A percentile compares a stretch with the other conserved stretches of the same genome.
These are phyloP conservation scores for Lathyrus tuberosus DNA, from an alignment of 306 rosid species.

Conservation along the genomic window DNA sequence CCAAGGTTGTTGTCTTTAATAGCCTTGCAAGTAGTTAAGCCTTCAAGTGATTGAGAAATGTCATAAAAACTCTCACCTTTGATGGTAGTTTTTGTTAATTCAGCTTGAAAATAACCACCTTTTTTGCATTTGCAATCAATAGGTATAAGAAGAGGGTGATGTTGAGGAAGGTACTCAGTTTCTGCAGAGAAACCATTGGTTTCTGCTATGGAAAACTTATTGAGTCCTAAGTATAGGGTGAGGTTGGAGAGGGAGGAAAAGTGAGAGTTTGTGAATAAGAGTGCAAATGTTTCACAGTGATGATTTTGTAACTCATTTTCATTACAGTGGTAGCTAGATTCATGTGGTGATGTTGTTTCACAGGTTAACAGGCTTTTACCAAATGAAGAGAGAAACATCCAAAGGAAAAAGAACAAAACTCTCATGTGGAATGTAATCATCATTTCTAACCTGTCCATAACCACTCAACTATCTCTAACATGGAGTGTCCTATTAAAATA, in stretches of 20 bases:
- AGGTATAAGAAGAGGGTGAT: constrained; percentile 74
- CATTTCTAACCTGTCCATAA: constrained; percentile 48
- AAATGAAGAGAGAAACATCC: constrained; percentile 50
- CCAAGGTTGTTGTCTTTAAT: constrained; percentile 62
- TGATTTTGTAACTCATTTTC: constrained; percentile 45
- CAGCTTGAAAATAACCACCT: constrained; percentile 55
- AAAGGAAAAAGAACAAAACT: constrained; percentile 53
- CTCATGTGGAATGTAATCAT: constrained; percentile 51
- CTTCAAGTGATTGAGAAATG: constrained; percentile 72
- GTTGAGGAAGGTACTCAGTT: constrained; percentile 57
- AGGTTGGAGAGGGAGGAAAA: constrained; percentile 77
- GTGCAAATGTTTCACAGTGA: constrained; percentile 70
- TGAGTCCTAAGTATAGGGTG: constrained; percentile 71
- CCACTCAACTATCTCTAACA: constrained; percentile 45
- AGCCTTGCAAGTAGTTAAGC: constrained; percentile 74
- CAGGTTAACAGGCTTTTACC: constrained; percentile 53
- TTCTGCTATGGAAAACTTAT: constrained; percentile 51
- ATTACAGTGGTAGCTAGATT: constrained; percentile 61
- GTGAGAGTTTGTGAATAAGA: constrained; percentile 63
- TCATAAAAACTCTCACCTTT: constrained; percentile 72
- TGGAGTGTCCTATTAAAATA: constrained; percentile 47
- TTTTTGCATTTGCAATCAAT: constrained; percentile 69
- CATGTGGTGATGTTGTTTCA: constrained; percentile 49
- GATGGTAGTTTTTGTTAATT: constrained; percentile 51
- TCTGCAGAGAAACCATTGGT: constrained; percentile 71